Evolutionary conservation across 2,329 filamentous ascomycete species (phyloP).

Genomic region (Trichoderma polysporum): DNA sequence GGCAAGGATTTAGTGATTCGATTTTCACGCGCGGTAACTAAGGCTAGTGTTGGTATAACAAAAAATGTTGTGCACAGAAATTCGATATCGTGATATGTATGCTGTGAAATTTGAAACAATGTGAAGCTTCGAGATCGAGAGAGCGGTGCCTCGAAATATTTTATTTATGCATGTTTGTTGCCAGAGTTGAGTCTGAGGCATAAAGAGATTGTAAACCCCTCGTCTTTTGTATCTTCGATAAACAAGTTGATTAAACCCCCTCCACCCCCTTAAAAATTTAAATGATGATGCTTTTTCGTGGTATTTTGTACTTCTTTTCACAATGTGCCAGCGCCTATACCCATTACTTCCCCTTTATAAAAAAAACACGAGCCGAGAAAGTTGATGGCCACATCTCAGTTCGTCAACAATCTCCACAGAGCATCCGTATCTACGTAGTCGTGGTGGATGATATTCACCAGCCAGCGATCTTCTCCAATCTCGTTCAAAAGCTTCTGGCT

Average conservation of each 20-base stretch:
- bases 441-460: conserved; percentile 89
- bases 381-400: conserved; percentile 27
- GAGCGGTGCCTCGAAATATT: background rate
- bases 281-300: background rate
- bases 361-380: background rate
- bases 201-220: background rate
- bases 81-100: background rate
- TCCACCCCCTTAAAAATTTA: background rate
- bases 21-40: background rate
- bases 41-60: background rate
- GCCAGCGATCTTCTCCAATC: conserved; percentile 70
- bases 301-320: background rate
- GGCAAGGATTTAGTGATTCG: background rate
- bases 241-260: background rate
- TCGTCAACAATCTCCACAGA: conserved; percentile 67
- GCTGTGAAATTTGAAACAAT: background rate
- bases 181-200: background rate
- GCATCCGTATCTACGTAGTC: conserved; percentile 70
- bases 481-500: conserved; percentile 70
- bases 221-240: background rate
- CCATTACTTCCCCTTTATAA: background rate
- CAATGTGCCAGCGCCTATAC: background rate
- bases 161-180: background rate
- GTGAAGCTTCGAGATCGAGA: background rate
- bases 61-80: background rate